A percentile compares a stretch with the other conserved stretches of the same genome.
Evolutionary conservation across 2,329 filamentous ascomycete species (phyloP).

Genomic region (Botryotinia calthae): DNA sequence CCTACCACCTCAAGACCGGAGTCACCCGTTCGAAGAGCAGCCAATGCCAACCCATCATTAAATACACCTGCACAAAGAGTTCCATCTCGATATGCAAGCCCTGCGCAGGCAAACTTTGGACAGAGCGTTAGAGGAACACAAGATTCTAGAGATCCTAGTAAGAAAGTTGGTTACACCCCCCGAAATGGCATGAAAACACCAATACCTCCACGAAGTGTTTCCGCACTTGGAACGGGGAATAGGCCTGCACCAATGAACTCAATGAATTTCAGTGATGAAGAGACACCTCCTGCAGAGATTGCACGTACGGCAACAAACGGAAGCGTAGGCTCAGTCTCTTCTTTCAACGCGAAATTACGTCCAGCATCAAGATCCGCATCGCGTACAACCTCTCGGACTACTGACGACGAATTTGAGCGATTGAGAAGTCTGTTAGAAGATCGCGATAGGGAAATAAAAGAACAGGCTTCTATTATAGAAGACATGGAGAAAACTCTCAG

Average conservation of each 20-base stretch:
- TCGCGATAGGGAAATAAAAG: slow-evolving; percentile 81
- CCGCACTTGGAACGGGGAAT: slow-evolving; percentile 51
- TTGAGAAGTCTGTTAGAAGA: slow-evolving; percentile 75
- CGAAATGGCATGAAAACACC: slow-evolving; percentile 50
- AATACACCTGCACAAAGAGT: slow-evolving; percentile 50
- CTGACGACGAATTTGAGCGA: slow-evolving; percentile 71
- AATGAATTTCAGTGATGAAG: slow-evolving; percentile 54
- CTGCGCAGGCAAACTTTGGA: slow-evolving; percentile 59
- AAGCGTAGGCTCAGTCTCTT: slow-evolving; percentile 53
- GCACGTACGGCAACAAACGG: slow-evolving; percentile 52
- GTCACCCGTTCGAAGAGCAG: slow-evolving; percentile 72
- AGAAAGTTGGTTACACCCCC: slow-evolving; percentile 45
- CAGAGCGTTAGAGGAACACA: slow-evolving; percentile 59
- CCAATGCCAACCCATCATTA: slow-evolving; percentile 57
- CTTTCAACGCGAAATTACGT: slow-evolving; percentile 52
- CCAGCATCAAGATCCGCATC: slow-evolving; percentile 42
- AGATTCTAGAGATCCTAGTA: slow-evolving; percentile 58
- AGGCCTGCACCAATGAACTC: slow-evolving; percentile 42
- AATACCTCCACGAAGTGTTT: slow-evolving; percentile 56
- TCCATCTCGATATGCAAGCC: slow-evolving; percentile 62
- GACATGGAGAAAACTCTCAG: slow-evolving; percentile 88
- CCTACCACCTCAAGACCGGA: slow-evolving; percentile 64
- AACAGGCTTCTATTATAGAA: slow-evolving; percentile 75
- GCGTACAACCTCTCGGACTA: slow-evolving; percentile 42
- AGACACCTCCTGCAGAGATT: slow-evolving; percentile 52